These are phyloP conservation scores for Chenopodium formosanum DNA, from an alignment of 148 eudicot genomes.

Conservation along the genomic window DNA sequence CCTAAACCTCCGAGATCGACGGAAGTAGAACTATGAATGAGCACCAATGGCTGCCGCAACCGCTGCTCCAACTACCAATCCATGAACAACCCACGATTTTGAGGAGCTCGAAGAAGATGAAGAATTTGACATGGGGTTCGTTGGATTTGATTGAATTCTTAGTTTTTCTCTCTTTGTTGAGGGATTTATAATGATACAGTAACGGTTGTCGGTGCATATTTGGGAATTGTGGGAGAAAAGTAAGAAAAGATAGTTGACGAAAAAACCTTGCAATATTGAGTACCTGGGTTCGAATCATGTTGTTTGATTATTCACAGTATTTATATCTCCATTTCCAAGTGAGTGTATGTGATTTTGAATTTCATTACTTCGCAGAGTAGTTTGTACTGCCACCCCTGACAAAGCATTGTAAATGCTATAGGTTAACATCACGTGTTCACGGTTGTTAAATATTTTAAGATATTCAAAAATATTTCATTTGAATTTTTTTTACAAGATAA, in stretches of 20 bases:
- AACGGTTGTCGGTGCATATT: background rate
- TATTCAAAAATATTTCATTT: no score
- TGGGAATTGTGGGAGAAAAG: background rate
- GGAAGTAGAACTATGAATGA: constrained; percentile 38
- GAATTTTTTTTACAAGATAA: no score
- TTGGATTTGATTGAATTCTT: background rate
- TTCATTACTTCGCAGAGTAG: no score
- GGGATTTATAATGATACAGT: background rate
- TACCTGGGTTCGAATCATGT: background rate
- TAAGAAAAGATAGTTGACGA: background rate
- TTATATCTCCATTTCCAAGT: no score
- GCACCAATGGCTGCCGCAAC: constrained; percentile 58
- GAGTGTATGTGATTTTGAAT: no score
- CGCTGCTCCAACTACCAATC: constrained; percentile 57
- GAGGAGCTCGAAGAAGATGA: constrained; percentile 30
- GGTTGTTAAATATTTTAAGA: no score
- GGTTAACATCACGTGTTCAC: no score
- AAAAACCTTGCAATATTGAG: no score
- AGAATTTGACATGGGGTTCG: background rate
- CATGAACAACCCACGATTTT: constrained; percentile 62
- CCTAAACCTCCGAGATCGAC: constrained; percentile 57
- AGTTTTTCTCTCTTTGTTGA: background rate
- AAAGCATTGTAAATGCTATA: no score
- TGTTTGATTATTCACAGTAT: no score
- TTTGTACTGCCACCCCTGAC: no score